These are phyloP conservation scores for Tubosaeta sp. DNA, from an alignment of 768 basidiomycete genomes.

Conservation along the genomic window DNA sequence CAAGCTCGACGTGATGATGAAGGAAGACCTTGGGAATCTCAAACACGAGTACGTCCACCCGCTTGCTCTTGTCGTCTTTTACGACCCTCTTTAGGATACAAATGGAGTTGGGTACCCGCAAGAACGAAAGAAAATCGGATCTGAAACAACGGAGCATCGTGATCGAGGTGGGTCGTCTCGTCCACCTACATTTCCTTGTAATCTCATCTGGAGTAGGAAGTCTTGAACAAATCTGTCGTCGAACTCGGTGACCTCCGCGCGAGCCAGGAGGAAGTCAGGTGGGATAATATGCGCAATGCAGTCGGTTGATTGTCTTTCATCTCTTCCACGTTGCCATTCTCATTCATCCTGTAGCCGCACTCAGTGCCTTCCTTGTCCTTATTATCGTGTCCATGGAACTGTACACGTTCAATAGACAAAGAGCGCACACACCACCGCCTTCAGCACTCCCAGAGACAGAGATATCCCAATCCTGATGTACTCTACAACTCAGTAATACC, in stretches of 20 bases:
- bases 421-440: slow-evolving; percentile 12
- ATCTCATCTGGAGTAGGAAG: slow-evolving; percentile 43
- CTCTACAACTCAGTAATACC: slow-evolving; percentile 14
- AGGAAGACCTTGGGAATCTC: slow-evolving; percentile 82
- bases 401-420: slow-evolving; percentile 38
- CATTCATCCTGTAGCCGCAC: slow-evolving; percentile 42
- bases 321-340: not conserved
- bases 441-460: slow-evolving; percentile 2
- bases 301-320: slow-evolving; percentile 50
- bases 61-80: not conserved
- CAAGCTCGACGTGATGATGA: slow-evolving; percentile 81
- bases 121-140: slow-evolving; percentile 84
- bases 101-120: slow-evolving; percentile 93
- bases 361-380: slow-evolving; percentile 62
- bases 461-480: slow-evolving; percentile 15
- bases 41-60: slow-evolving; percentile 79
- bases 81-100: slow-evolving; percentile 62
- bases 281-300: slow-evolving; percentile 84
- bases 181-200: not conserved
- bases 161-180: slow-evolving; percentile 58
- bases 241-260: slow-evolving; percentile 74
- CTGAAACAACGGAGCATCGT: slow-evolving; percentile 78
- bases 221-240: slow-evolving; percentile 72
- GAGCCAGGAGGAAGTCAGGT: slow-evolving; percentile 78
- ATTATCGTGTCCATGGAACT: slow-evolving; percentile 72